A percentile compares a stretch with the other conserved stretches of the same genome.
Conservation (phyloP, 495 filamentous ascomycete species). For the Aspergillus biplanus region DNA sequence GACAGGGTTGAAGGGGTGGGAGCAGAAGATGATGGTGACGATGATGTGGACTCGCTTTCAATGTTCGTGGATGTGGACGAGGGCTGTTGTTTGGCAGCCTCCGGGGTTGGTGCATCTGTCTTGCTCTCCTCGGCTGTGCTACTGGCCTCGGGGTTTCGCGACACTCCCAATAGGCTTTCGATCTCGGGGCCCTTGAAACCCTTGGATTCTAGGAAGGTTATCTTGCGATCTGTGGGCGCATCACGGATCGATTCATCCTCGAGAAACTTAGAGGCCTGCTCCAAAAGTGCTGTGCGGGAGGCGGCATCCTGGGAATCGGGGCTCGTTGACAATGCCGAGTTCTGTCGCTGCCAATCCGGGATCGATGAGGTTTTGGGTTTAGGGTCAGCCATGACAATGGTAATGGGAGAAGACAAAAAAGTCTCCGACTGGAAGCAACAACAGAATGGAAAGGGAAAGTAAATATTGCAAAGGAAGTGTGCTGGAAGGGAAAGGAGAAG, state of each 20-base stretch:
- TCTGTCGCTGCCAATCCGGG: slow-evolving; percentile 51
- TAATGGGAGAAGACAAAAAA: background rate
- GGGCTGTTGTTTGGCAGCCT: slow-evolving; percentile 11
- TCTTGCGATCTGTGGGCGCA: slow-evolving; percentile 71
- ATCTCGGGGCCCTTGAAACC: slow-evolving; percentile 72
- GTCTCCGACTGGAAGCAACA: too few relatives aligned
- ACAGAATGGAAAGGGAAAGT: slow-evolving; percentile 9
- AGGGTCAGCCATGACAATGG: slow-evolving; percentile 42
- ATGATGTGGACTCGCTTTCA: slow-evolving; percentile 13
- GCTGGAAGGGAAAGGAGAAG: slow-evolving; percentile 9
- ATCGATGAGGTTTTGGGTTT: slow-evolving; percentile 43
- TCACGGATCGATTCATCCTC: slow-evolving; percentile 74
- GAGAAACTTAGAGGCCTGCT: slow-evolving; percentile 80
- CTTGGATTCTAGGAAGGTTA: slow-evolving; percentile 78
- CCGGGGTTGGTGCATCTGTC: slow-evolving; percentile 13
- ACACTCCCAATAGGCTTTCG: slow-evolving; percentile 61
- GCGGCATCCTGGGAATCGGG: slow-evolving; percentile 31
- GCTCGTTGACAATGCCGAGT: slow-evolving; percentile 35
- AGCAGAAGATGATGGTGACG: slow-evolving; percentile 23
- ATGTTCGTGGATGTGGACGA: slow-evolving; percentile 20
- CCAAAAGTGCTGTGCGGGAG: slow-evolving; percentile 54
- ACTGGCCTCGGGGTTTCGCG: slow-evolving; percentile 41
- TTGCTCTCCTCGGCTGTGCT: slow-evolving; percentile 29
- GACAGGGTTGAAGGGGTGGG: slow-evolving; percentile 17
- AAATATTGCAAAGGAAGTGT: slow-evolving; percentile 1